Conservation (phyloP, 139 green algal genomes). For the Picochlorum sp. region DNA sequence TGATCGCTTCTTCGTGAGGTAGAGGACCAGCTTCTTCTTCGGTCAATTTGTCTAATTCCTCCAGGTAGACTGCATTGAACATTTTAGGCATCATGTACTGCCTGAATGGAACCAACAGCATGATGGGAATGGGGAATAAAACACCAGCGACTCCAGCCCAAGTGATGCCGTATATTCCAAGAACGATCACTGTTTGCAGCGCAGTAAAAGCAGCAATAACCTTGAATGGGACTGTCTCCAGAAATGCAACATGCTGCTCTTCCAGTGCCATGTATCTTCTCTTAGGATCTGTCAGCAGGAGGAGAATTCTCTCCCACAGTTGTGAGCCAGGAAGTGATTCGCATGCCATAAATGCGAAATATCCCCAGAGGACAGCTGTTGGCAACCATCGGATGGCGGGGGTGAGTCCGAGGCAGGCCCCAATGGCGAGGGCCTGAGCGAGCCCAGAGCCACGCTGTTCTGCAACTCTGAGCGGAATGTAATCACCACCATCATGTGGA, state of each 20-base stretch:
- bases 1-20: slow-evolving; percentile 10
- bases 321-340: slow-evolving; percentile 68
- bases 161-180: slow-evolving; percentile 50
- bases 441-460: slow-evolving; percentile 70
- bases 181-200: slow-evolving; percentile 46
- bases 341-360: slow-evolving; percentile 85
- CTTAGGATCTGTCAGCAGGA: slow-evolving; percentile 60
- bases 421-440: slow-evolving; percentile 63
- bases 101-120: slow-evolving; percentile 66
- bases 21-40: slow-evolving; percentile 47
- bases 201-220: slow-evolving; percentile 59
- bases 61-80: slow-evolving; percentile 38
- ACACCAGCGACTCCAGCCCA: slow-evolving; percentile 40
- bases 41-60: slow-evolving; percentile 50
- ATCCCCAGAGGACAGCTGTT: slow-evolving; percentile 61
- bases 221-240: slow-evolving; percentile 55
- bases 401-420: slow-evolving; percentile 53
- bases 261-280: slow-evolving; percentile 24
- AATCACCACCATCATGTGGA: background rate
- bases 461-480: slow-evolving; percentile 44
- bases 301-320: slow-evolving; percentile 63
- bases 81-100: slow-evolving; percentile 54
- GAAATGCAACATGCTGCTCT: slow-evolving; percentile 42
- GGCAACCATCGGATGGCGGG: slow-evolving; percentile 60
- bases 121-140: slow-evolving; percentile 76